A percentile compares a stretch with the other conserved stretches of the same genome.
These are phyloP conservation scores for Kwoniella newhampshirensis DNA, from an alignment of 768 basidiomycete species.

Conservation along the genomic window DNA sequence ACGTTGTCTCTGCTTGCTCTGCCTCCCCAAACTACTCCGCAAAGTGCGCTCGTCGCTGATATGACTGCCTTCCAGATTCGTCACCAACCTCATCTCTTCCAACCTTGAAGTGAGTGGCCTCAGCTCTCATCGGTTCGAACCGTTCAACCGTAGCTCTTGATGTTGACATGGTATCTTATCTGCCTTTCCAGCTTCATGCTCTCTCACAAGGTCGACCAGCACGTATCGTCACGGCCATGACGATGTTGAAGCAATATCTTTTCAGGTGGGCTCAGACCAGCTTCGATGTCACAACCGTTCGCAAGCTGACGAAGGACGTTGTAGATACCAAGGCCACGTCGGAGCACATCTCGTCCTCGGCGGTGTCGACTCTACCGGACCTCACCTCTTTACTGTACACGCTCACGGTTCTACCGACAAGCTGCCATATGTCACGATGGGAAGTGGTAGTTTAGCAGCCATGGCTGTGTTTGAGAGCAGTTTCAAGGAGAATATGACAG, in stretches of 20 bases:
- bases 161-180: slow-evolving; percentile 4
- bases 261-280: slow-evolving; percentile 63
- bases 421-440: slow-evolving; percentile 98
- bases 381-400: slow-evolving; percentile 91
- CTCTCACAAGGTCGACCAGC: slow-evolving; percentile 89
- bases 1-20: slow-evolving; percentile 5
- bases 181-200: slow-evolving; percentile 63
- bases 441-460: slow-evolving; percentile 89
- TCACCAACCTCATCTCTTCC: slow-evolving; percentile 87
- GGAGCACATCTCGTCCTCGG: slow-evolving; percentile 96
- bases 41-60: not conserved
- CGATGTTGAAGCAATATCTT: slow-evolving; percentile 94
- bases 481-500: slow-evolving; percentile 80
- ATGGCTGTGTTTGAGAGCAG: slow-evolving; percentile 95
- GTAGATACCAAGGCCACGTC: slow-evolving; percentile 87
- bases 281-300: not conserved
- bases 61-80: slow-evolving; percentile 39
- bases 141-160: not conserved
- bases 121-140: not conserved
- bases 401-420: slow-evolving; percentile 99
- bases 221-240: slow-evolving; percentile 95
- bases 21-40: not conserved
- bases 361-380: slow-evolving; percentile 89
- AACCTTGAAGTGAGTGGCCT: slow-evolving; percentile 67
- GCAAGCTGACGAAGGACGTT: not conserved